Conservation (phyloP, 306 rosid genomes). For the Pueraria montana region DNA sequence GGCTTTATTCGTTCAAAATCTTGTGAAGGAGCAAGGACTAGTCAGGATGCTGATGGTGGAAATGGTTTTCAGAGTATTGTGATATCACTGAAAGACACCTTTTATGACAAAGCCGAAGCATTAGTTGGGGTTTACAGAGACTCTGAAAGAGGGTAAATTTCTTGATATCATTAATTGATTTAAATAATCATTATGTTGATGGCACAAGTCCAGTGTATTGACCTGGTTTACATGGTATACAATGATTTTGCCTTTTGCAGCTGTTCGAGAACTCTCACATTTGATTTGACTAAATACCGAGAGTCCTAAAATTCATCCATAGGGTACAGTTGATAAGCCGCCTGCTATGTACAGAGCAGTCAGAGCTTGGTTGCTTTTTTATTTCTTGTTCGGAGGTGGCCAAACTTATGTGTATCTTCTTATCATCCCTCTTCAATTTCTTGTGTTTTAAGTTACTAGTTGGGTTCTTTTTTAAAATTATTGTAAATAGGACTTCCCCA, state of each 20-base stretch:
- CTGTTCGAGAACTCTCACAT: conserved; percentile 91
- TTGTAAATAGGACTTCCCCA: conserved; percentile 59
- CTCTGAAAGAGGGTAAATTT: conserved; percentile 76
- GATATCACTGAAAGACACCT: conserved; percentile 91
- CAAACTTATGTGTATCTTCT: conserved; percentile 9
- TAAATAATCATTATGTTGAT: conserved; percentile 7
- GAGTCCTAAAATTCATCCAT: conserved; percentile 61
- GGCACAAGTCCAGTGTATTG: conserved; percentile 5
- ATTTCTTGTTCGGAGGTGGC: conserved; percentile 26
- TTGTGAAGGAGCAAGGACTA: conserved; percentile 81
- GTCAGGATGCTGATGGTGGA: conserved; percentile 79
- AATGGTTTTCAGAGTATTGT: conserved; percentile 96
- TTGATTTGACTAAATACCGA: conserved; percentile 88
- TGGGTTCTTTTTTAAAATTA: conserved; percentile 21
- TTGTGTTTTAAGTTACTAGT: conserved; percentile 47
- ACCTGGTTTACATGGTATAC: conserved; percentile 11
- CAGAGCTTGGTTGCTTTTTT: conserved; percentile 30
- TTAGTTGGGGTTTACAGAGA: conserved; percentile 93
- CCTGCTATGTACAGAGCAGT: conserved; percentile 48
- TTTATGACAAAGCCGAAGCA: conserved; percentile 94
- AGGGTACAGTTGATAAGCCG: conserved; percentile 13
- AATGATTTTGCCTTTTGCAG: conserved; percentile 60
- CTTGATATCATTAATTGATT: not conserved
- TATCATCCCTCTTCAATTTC: conserved; percentile 16
- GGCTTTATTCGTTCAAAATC: conserved; percentile 97